Conservation (phyloP, 306 rosid genomes). For the Medicago lupulina region DNA sequence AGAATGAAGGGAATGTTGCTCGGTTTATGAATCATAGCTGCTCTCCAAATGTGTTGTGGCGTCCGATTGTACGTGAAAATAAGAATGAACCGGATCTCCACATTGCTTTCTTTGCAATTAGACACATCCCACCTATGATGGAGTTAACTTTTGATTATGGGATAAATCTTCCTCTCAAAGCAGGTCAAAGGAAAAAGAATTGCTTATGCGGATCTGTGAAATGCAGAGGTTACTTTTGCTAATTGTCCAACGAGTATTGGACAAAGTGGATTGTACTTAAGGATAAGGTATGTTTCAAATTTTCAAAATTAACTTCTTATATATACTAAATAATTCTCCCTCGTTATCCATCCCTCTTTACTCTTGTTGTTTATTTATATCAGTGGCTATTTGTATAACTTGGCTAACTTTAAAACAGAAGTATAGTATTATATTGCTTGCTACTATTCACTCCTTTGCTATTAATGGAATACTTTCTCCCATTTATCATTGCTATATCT, state of each 20-base stretch:
- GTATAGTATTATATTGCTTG: slow-evolving; percentile 1
- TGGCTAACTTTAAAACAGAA: not conserved
- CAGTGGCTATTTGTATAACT: not conserved
- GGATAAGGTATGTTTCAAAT: slow-evolving; percentile 68
- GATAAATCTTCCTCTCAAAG: slow-evolving; percentile 58
- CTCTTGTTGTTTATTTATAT: slow-evolving; percentile 12
- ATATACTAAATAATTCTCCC: slow-evolving; percentile 3
- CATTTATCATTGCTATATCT: not conserved
- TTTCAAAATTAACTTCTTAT: slow-evolving; percentile 24
- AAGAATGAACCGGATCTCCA: slow-evolving; percentile 70
- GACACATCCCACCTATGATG: slow-evolving; percentile 86
- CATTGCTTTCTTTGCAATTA: slow-evolving; percentile 71
- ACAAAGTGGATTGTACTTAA: slow-evolving; percentile 45
- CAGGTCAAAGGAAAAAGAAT: slow-evolving; percentile 70
- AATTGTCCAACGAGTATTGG: slow-evolving; percentile 41
- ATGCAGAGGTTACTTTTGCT: slow-evolving; percentile 77
- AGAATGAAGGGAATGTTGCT: slow-evolving; percentile 82
- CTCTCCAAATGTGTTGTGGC: slow-evolving; percentile 86
- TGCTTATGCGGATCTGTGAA: slow-evolving; percentile 79
- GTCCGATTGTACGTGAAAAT: slow-evolving; percentile 70
- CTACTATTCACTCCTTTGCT: not conserved
- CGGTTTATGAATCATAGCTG: slow-evolving; percentile 98
- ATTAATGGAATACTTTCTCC: slow-evolving; percentile 18
- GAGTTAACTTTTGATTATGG: slow-evolving; percentile 97
- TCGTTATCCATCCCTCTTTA: not conserved